Percentiles rank a stretch among this genome's conserved stretches.
Evolutionary conservation across 2,329 filamentous ascomycete species (phyloP).

Genomic region (Botryotinia narcissicola): DNA sequence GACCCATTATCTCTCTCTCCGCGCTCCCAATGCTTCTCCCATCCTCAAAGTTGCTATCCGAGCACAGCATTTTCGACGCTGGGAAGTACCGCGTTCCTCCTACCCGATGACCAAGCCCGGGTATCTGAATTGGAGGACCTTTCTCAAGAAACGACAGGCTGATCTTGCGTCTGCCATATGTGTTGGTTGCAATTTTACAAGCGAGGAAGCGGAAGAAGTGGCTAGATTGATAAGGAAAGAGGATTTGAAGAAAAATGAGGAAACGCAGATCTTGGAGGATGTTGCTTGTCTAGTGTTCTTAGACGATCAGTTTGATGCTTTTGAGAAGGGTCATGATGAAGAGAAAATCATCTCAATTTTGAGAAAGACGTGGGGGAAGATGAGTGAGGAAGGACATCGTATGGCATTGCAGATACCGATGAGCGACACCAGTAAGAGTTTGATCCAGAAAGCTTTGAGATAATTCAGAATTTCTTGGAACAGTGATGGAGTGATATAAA

Average conservation of each 20-base stretch:
- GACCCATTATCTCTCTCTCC: conserved; percentile 66
- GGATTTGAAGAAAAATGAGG: conserved; percentile 60
- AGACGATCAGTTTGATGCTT: conserved; percentile 81
- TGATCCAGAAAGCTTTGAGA: conserved; percentile 64
- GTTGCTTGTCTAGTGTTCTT: conserved; percentile 85
- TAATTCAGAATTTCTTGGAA: conserved; percentile 27
- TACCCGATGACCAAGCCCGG: conserved; percentile 74
- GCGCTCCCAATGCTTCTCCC: conserved; percentile 61
- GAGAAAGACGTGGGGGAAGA: conserved; percentile 74
- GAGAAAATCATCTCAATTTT: conserved; percentile 72
- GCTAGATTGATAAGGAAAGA: conserved; percentile 77
- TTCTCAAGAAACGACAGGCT: conserved; percentile 70
- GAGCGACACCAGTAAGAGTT: conserved; percentile 57
- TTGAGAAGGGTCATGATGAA: conserved; percentile 73
- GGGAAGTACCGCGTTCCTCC: conserved; percentile 72
- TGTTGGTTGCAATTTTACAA: conserved; percentile 39
- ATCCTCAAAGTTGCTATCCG: conserved; percentile 72
- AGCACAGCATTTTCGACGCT: conserved; percentile 79
- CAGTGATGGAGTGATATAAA: background rate
- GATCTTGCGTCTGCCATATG: conserved; percentile 57
- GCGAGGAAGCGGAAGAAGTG: conserved; percentile 58
- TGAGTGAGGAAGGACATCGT: conserved; percentile 60
- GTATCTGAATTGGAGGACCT: conserved; percentile 77
- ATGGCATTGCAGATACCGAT: conserved; percentile 66
- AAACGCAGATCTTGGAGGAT: conserved; percentile 78